These are phyloP conservation scores for Paracamarosporium sp. DNA, from an alignment of 2,329 filamentous ascomycete genomes.

Conservation along the genomic window DNA sequence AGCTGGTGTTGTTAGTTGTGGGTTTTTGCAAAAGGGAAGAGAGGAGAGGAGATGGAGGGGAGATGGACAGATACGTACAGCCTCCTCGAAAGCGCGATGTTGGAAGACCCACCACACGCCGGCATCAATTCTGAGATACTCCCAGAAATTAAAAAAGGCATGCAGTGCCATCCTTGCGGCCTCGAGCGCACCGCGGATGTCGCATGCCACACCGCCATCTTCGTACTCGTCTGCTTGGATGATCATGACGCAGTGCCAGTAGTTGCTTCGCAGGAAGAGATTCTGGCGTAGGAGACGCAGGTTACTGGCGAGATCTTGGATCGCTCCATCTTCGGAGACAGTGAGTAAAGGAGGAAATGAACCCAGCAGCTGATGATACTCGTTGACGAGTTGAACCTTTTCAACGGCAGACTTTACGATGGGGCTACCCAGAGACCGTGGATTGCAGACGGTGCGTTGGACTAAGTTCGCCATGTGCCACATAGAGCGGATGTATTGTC, in stretches of 20 bases:
- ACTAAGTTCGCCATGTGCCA: constrained; percentile 82
- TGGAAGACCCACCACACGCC: constrained; percentile 87
- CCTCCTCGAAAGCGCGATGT: constrained; percentile 80
- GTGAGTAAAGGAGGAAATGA: constrained; percentile 75
- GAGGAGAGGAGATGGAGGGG: background rate
- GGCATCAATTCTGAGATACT: constrained; percentile 72
- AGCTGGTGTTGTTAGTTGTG: constrained; percentile 33
- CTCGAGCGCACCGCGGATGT: constrained; percentile 74
- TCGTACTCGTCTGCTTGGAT: constrained; percentile 74
- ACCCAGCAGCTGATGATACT: constrained; percentile 75
- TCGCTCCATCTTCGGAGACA: constrained; percentile 67
- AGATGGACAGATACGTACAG: constrained; percentile 62
- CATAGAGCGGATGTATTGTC: constrained; percentile 72
- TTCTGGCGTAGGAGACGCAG: constrained; percentile 76
- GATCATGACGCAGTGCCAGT: constrained; percentile 82
- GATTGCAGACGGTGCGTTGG: constrained; percentile 77
- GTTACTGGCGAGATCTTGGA: constrained; percentile 66
- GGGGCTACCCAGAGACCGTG: constrained; percentile 74
- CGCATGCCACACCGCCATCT: constrained; percentile 58
- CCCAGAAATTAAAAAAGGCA: constrained; percentile 76
- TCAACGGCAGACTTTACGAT: constrained; percentile 72
- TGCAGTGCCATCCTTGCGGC: constrained; percentile 77
- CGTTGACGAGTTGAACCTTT: constrained; percentile 72
- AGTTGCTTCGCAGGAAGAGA: constrained; percentile 80
- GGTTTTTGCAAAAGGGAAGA: background rate